Base-by-base conservation (phyloP, 2,329 filamentous ascomycete genomes). In the Alternaria longipes region DNA sequence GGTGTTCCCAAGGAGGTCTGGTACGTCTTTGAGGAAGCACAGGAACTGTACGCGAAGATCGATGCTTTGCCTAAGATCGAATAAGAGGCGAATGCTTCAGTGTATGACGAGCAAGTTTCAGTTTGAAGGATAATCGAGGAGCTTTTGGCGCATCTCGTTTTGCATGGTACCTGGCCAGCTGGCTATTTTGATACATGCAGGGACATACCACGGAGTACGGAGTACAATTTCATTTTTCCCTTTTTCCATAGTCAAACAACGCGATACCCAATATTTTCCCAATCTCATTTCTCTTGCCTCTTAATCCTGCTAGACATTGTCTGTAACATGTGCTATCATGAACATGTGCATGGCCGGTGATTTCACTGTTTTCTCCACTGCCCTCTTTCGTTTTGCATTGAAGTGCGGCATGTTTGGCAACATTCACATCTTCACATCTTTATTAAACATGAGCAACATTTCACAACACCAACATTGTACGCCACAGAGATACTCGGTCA, bases 1-100 rank as follows among this genome's bases (percentile, higher is more conserved):
- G 89, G 84, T 41, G 83, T 97, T 8, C 91, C 93, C 0, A 83
- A 81, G 44, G 81, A 85, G 26, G 78, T 89, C 0, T 98, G 94
- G 94, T 87, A 89, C 72, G 89, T 97, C 0, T 98, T 97, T 76
- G 88, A 92, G 60, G 85, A 92, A 28, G 89, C 94, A 0, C 81
- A 84, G 40, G 92, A 97, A 79, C 65, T 90, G 44, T 80, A 80
- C 49, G 79, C 78, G 49, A 77, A 75, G 70, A 67, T 79, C 5
- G 75, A 78, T 63, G 68, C 66, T 16, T 56, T 78, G 45, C 69
- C 69, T 38, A 44, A 56, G 41, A 60, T 62, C n/a, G 59, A 70
- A 52, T 69, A 66, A 52, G 45, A 38, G 26, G 8, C 8, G 50
- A 16, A 24, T 14, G 7, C 1, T 24, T 20, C 11, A 26, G 4